A percentile compares a stretch with the other conserved stretches of the same genome.
phyloP scores from a whole-genome alignment of 2,329 filamentous ascomycete genomes.

The Verticillium nubilum region DNA sequence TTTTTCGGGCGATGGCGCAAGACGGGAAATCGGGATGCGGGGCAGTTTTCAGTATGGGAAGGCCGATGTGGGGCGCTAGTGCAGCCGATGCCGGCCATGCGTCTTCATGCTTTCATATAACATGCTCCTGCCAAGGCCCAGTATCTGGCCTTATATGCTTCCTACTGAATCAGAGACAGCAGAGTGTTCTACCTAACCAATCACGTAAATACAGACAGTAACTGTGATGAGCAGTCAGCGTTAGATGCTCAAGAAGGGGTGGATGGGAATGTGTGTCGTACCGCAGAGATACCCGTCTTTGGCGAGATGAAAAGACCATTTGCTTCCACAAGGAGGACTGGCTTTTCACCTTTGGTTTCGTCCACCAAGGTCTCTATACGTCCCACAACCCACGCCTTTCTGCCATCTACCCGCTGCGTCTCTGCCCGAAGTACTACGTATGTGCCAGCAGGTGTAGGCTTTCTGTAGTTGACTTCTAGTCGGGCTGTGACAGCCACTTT shows the following conservation, averaged over 20 bases:
- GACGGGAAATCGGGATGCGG: background rate
- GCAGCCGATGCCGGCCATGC: background rate
- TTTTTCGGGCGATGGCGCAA: background rate
- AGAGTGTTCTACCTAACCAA: background rate
- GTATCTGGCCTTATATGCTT: no score
- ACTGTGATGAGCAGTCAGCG: background rate
- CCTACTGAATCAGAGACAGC: no score
- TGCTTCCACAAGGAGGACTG: constrained; percentile 70
- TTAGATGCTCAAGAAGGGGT: background rate
- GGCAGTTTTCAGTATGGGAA: background rate
- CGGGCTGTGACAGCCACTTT: constrained; percentile 83
- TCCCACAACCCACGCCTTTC: constrained; percentile 92
- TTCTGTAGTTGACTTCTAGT: constrained; percentile 76
- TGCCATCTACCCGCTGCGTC: constrained; percentile 80
- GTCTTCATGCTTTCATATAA: background rate
- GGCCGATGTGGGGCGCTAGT: background rate
- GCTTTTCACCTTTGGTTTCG: constrained; percentile 45
- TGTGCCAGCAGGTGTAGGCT: constrained; percentile 68
- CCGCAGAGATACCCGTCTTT: constrained; percentile 23
- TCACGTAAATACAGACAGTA: background rate
- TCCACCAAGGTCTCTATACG: constrained; percentile 71
- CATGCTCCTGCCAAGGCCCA: background rate
- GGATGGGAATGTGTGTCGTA: background rate
- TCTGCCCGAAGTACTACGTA: constrained; percentile 75
- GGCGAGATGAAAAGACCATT: constrained; percentile 86